Conservation (phyloP, 345 rosid species). For the Cardamine chenopodiifolia region DNA sequence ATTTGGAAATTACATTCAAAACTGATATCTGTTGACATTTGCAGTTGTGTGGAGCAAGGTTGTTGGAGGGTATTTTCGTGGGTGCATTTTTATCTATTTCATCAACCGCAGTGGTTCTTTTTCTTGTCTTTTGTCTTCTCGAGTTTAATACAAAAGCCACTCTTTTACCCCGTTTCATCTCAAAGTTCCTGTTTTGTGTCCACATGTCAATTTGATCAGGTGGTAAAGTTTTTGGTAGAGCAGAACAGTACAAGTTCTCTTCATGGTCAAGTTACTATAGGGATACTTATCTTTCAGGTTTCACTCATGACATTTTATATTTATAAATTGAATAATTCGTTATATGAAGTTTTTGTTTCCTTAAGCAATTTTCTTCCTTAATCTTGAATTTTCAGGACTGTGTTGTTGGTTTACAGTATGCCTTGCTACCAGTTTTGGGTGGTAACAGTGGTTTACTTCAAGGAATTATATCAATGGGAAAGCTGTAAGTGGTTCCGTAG, state of each 20-base stretch:
- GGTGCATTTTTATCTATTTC: conserved; percentile 97
- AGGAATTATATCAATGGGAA: conserved; percentile 94
- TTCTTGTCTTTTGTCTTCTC: conserved; percentile 41
- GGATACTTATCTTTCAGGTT: conserved; percentile 98
- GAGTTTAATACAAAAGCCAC: not conserved
- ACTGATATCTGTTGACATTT: conserved; percentile 31
- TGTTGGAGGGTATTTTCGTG: conserved; percentile 95
- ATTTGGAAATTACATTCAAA: not conserved
- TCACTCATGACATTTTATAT: conserved; percentile 12
- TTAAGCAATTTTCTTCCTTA: conserved; percentile 31
- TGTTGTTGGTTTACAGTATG: conserved; percentile 91
- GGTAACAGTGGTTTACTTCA: conserved; percentile 84
- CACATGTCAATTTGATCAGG: conserved; percentile 55
- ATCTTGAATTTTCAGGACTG: conserved; percentile 68
- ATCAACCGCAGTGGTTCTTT: conserved; percentile 91
- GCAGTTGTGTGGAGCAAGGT: conserved; percentile 94
- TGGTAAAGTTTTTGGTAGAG: conserved; percentile 90
- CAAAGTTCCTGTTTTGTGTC: conserved; percentile 3
- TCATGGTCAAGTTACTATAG: conserved; percentile 97
- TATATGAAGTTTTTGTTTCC: conserved; percentile 12
- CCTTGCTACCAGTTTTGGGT: conserved; percentile 95
- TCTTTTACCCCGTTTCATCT: conserved; percentile 18
- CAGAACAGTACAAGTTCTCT: conserved; percentile 70
- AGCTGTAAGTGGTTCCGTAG: conserved; percentile 61
- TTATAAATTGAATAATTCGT: conserved; percentile 1